Conservation (phyloP, 331 rosid genomes). For the Pyrus hybrid region DNA sequence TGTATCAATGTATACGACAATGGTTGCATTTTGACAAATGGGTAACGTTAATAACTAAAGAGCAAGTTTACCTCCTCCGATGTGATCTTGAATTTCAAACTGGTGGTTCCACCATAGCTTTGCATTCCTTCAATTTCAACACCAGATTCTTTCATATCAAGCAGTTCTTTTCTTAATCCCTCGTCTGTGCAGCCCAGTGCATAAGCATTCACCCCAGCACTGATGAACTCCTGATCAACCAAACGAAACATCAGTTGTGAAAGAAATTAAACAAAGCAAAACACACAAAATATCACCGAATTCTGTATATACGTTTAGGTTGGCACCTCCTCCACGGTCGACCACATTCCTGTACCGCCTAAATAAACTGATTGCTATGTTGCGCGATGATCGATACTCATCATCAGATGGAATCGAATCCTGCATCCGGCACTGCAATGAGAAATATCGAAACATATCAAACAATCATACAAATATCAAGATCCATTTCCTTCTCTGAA, state of each 20-base stretch:
- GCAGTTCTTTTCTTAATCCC: conserved; percentile 79
- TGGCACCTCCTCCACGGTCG: conserved; percentile 91
- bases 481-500: not conserved
- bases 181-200: conserved; percentile 96
- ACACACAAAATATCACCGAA: conserved; percentile 7
- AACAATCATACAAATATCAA: not conserved
- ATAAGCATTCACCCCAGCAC: conserved; percentile 96
- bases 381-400: conserved; percentile 88
- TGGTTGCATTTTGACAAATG: not conserved
- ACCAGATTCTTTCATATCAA: conserved; percentile 68
- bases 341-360: conserved; percentile 70
- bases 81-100: conserved; percentile 75
- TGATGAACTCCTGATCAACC: conserved; percentile 69
- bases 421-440: conserved; percentile 50
- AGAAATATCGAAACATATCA: conserved; percentile 3
- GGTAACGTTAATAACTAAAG: not conserved
- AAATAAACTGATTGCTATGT: conserved; percentile 86
- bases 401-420: conserved; percentile 65
- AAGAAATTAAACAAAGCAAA: not conserved
- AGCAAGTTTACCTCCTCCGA: conserved; percentile 50
- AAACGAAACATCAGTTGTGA: conserved; percentile 2
- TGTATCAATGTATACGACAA: not conserved
- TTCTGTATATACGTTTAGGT: conserved; percentile 60
- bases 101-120: conserved; percentile 69
- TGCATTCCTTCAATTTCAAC: conserved; percentile 72